Conservation (phyloP, 1,284 basidiomycete species). For the Ceraceosorus bombacis region DNA sequence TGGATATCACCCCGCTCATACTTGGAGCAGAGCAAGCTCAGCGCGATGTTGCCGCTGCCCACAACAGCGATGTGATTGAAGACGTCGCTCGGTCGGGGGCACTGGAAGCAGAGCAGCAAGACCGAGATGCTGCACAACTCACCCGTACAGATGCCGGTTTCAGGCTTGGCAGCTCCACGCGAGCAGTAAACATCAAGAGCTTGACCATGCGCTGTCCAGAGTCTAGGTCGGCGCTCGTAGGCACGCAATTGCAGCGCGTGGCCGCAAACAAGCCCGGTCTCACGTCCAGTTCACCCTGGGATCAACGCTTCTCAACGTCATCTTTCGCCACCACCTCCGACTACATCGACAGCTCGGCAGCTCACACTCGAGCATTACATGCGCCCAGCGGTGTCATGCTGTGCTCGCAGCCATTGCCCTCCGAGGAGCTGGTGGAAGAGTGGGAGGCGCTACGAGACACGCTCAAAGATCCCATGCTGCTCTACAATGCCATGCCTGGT, state of each 20-base stretch:
- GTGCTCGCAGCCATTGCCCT: slow-evolving; percentile 10
- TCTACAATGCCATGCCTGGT: too few species aligned
- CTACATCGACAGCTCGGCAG: slow-evolving; percentile 11
- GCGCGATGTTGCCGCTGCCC: neutral
- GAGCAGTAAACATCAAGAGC: slow-evolving; percentile 2
- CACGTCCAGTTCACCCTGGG: neutral
- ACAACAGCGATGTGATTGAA: neutral
- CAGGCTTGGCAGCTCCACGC: slow-evolving; percentile 2
- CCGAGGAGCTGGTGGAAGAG: slow-evolving; percentile 23
- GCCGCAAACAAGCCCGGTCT: neutral
- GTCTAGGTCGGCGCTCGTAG: neutral
- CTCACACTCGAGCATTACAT: slow-evolving; percentile 2
- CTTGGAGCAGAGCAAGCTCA: neutral
- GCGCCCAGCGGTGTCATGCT: slow-evolving; percentile 7
- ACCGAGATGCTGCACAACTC: too few species aligned
- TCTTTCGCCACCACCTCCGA: neutral
- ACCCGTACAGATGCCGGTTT: too few species aligned
- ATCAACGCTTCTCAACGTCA: neutral
- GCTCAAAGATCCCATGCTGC: neutral
- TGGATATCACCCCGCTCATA: slow-evolving; percentile 2
- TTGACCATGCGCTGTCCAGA: slow-evolving; percentile 2
- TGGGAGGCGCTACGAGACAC: slow-evolving; percentile 40
- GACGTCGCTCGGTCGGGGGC: slow-evolving; percentile 1
- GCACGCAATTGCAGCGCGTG: neutral
- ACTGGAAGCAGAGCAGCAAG: slow-evolving; percentile 6